These are phyloP conservation scores for Ophiostoma fasciatum DNA, from an alignment of 2,329 filamentous ascomycete species.

Conservation along the genomic window DNA sequence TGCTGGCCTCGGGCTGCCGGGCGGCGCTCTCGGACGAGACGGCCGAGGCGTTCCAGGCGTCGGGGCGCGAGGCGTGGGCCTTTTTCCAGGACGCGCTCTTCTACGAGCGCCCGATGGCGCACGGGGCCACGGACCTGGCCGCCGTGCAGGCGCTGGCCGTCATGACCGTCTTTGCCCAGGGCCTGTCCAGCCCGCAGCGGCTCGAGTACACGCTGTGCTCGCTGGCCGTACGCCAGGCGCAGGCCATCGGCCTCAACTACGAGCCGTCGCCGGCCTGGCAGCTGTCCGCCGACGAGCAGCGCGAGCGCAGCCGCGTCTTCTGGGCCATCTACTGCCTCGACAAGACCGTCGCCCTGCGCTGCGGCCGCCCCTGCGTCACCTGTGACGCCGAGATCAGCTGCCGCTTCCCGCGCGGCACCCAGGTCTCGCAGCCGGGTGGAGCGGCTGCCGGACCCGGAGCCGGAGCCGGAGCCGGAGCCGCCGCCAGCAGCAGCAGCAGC, in stretches of 20 bases:
- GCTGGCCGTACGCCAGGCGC: constrained; percentile 3
- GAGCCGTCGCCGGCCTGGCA: constrained; percentile 1
- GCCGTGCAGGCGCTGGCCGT: constrained; percentile 6
- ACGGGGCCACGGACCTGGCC: constrained; percentile 4
- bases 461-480: too few species aligned
- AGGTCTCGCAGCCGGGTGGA: not conserved
- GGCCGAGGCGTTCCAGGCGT: constrained; percentile 4
- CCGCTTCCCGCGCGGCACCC: constrained; percentile 1
- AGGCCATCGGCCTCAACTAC: constrained; percentile 4
- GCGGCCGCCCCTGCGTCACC: constrained; percentile 1
- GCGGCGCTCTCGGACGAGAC: constrained; percentile 5
- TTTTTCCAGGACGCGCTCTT: constrained; percentile 5
- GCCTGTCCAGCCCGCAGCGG: constrained; percentile 4
- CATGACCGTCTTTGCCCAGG: constrained; percentile 5
- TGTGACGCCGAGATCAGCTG: constrained; percentile 4
- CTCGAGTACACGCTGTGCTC: constrained; percentile 7
- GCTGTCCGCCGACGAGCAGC: not conserved
- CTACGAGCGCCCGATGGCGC: constrained; percentile 4
- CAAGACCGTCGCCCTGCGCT: constrained; percentile 5
- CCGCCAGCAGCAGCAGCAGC: too few species aligned
- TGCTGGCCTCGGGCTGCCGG: constrained; percentile 5
- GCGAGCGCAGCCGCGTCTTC: constrained; percentile 6
- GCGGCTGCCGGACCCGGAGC: too few species aligned
- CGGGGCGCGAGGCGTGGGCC: constrained; percentile 3
- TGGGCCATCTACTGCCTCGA: constrained; percentile 5